Base-by-base conservation (phyloP, 805 yeast genomes). In the Starmerella asiatica region DNA sequence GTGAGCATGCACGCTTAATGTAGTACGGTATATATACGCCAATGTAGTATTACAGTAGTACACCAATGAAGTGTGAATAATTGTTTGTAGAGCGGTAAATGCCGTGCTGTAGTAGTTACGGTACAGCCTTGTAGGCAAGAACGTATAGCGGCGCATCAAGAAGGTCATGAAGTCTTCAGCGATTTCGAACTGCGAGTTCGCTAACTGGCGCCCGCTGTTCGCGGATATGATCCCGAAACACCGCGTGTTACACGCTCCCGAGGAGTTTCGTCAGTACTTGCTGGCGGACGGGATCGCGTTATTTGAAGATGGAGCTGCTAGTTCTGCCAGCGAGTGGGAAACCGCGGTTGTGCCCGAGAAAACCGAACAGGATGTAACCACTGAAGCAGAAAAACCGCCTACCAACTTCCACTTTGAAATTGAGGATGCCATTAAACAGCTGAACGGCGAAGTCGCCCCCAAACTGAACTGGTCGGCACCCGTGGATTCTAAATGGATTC, bases 381-480 rank as follows among this genome's bases (percentile, higher is more conserved):
- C 54, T 5, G 48, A 38, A 5, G 51, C 49, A 3, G 52, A 46
- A 15, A 35, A 24, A 49, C 64, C 64, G 8, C 53, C 54, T 11
- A 14, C 20, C 0, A 76, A 71, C 1, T 62, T 85, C 17, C 93
- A 86, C 53, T 50, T 61, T 0, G 50, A 64, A 32, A 64, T 88
- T 15, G 61, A 61, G 27, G 43, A 50, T 0, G 54, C 65, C 0
- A 70, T 91, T 12, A 44, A 48, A 3, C 63, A 66, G 32, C 62
- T 63, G 9, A 55, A 69, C 35, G 79, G 79, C 0, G 61, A 73
- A 1, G 83, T 85, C 2, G 69, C 83, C 1, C 97, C 97, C 1
- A 91, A 91, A 54, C 63, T 88, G 50, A 91, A 91, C 63, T 91
- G 98, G 98, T 84, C 96, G 1, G 80, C 95, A 1, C 98, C 99